Evolutionary conservation across 2,329 filamentous ascomycete genomes (phyloP).

Genomic region (Metarhizium guizhouense): DNA sequence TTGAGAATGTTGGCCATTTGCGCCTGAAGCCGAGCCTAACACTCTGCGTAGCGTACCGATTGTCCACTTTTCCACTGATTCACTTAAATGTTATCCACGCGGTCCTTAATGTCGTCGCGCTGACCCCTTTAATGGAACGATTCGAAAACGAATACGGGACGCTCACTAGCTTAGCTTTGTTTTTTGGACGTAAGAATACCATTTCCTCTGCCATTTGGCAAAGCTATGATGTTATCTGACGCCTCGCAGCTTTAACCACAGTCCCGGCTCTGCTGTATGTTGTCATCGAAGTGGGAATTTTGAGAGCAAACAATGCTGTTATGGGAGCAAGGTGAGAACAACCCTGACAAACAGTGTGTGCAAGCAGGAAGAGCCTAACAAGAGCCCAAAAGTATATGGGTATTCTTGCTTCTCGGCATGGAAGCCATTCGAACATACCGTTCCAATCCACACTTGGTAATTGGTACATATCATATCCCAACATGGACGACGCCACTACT

Average conservation of each 20-base stretch:
- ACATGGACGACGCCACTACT: slow-evolving; percentile 89
- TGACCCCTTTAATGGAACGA: slow-evolving; percentile 82
- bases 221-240: slow-evolving; percentile 9
- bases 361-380: slow-evolving; percentile 1
- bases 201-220: no score
- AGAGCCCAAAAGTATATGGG: slow-evolving; percentile 63
- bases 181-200: slow-evolving; percentile 73
- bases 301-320: slow-evolving; percentile 63
- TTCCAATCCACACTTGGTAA: slow-evolving; percentile 66
- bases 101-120: slow-evolving; percentile 66
- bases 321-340: slow-evolving; percentile 68
- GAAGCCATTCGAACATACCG: slow-evolving; percentile 83
- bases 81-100: slow-evolving; percentile 76
- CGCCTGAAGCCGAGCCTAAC: not conserved
- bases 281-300: slow-evolving; percentile 63
- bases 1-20: not conserved
- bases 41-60: slow-evolving; percentile 64
- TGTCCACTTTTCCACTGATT: slow-evolving; percentile 86
- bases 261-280: slow-evolving; percentile 78
- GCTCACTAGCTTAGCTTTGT: slow-evolving; percentile 75
- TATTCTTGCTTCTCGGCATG: slow-evolving; percentile 76
- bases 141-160: slow-evolving; percentile 93
- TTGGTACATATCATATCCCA: slow-evolving; percentile 60
- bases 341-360: not conserved
- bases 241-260: slow-evolving; percentile 57